Evolutionary conservation across 768 basidiomycete species (phyloP), one percentile per base, ranked within the genome.

Genomic region (Boletus coccyginus): DNA sequence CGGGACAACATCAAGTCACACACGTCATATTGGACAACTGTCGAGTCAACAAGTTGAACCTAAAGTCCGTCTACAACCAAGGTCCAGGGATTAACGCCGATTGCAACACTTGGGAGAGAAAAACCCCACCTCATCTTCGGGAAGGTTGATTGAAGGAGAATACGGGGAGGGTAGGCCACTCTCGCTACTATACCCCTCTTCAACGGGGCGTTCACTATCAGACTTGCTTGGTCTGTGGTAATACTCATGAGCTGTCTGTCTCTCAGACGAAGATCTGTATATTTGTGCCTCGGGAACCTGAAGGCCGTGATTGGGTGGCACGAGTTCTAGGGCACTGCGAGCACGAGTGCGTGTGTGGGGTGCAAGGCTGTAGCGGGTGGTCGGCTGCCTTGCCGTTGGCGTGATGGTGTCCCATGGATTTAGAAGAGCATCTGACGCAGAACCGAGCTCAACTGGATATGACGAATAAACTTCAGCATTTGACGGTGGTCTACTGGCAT

Each of bases 271-370:
- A 17, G 81, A 76, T 50, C 81, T 78, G 55, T 78, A 73, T 31
- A 83, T 56, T 58, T 81, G 78, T 13, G 83, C 78, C 46, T 86
- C 81, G 27, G 84, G 81, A 57, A 33, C 48, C 47, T 46, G 62
- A 29, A 84, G 81, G 7, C 75, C 57, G 17, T 81, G 66, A 9
- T 66, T 62, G 9, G 66, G 55, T 36, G 62, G 55, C 8, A 62
- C 60, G 6, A 56, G 58, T 47, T 74, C 70, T 21, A 72, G 61
- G n/a, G 69, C 70, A 61, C 77, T 81, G 31, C 67, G 64, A 14
- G 81, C 62, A 48, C 79, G 74, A 52, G 64, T 73, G 35, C 73
- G 68, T 27, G 70, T 57, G 42, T 66, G 66, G 60, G 64, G 57
- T 48, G 53, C 51, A 46, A 63, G n/a, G 50, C 58, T 40, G 46